phyloP scores from a whole-genome alignment of 495 filamentous ascomycete species.

The Chaetomidium leptoderma region DNA sequence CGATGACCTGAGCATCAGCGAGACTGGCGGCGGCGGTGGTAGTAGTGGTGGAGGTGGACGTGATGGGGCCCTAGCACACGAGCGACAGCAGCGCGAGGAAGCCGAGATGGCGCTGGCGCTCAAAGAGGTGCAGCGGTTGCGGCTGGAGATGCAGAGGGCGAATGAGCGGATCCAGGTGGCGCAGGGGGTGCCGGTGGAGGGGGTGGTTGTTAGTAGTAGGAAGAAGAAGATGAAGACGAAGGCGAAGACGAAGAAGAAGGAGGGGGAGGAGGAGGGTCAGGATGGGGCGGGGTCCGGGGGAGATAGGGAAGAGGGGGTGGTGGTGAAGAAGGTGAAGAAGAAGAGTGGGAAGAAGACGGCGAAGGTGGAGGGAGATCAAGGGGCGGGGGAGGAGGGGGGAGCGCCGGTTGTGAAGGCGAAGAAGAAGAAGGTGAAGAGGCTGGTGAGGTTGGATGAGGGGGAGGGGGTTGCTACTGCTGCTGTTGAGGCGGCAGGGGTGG shows the following conservation, averaged over 20 bases:
- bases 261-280: slow-evolving; percentile 31
- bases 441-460: slow-evolving; percentile 25
- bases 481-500: neutral
- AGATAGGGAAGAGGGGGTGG: slow-evolving; percentile 17
- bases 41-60: slow-evolving; percentile 25
- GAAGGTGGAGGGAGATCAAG: slow-evolving; percentile 3
- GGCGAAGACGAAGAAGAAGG: slow-evolving; percentile 48
- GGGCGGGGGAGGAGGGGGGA: slow-evolving; percentile 10
- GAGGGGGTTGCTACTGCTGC: neutral
- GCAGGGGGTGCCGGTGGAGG: slow-evolving; percentile 65
- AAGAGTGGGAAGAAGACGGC: slow-evolving; percentile 38
- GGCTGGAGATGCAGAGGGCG: slow-evolving; percentile 86
- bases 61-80: slow-evolving; percentile 47
- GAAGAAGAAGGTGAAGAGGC: slow-evolving; percentile 46
- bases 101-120: slow-evolving; percentile 80
- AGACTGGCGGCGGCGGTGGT: slow-evolving; percentile 32
- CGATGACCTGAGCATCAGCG: slow-evolving; percentile 54
- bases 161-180: slow-evolving; percentile 73
- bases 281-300: slow-evolving; percentile 5
- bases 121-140: slow-evolving; percentile 75
- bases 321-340: slow-evolving; percentile 54
- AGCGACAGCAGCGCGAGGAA: slow-evolving; percentile 61
- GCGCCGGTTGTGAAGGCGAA: slow-evolving; percentile 43
- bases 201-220: slow-evolving; percentile 68
- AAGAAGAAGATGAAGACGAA: slow-evolving; percentile 61